phyloP scores from a whole-genome alignment of 208 protist species.

The Crithidia acanthocephali region DNA sequence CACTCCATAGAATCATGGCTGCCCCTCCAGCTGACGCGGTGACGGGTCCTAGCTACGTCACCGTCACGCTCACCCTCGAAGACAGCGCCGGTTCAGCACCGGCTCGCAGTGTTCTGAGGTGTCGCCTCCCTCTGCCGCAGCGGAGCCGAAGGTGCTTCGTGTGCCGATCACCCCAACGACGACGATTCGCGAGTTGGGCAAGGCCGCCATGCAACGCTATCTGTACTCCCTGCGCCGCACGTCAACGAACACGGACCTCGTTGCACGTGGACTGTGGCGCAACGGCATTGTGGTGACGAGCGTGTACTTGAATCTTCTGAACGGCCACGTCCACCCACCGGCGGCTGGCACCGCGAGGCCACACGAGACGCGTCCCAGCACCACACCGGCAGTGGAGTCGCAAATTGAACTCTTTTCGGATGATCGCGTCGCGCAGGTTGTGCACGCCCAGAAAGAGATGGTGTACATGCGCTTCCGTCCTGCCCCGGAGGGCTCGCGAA shows the following conservation, averaged over 20 bases:
- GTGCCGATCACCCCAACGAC: slow-evolving; percentile 72
- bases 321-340: neutral
- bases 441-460: slow-evolving; percentile 70
- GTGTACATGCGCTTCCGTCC: slow-evolving; percentile 64
- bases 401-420: slow-evolving; percentile 68
- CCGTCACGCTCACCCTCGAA: slow-evolving; percentile 21
- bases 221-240: slow-evolving; percentile 48
- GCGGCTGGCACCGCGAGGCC: too few relatives aligned
- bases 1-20: neutral
- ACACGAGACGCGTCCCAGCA: too few relatives aligned
- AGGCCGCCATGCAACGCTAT: slow-evolving; percentile 78
- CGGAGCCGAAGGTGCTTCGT: slow-evolving; percentile 50
- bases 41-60: slow-evolving; percentile 19
- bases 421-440: slow-evolving; percentile 74
- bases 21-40: neutral
- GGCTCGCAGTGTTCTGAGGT: too few relatives aligned
- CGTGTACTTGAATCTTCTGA: slow-evolving; percentile 7
- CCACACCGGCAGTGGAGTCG: neutral
- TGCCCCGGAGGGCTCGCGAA: neutral
- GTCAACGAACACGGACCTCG: slow-evolving; percentile 1
- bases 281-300: slow-evolving; percentile 28
- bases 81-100: neutral
- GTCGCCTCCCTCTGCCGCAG: neutral
- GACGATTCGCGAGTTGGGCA: slow-evolving; percentile 79
- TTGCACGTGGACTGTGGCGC: slow-evolving; percentile 21